phyloP scores from a whole-genome alignment of 768 basidiomycete genomes.

The Phlebiopsis flavidoalba region DNA sequence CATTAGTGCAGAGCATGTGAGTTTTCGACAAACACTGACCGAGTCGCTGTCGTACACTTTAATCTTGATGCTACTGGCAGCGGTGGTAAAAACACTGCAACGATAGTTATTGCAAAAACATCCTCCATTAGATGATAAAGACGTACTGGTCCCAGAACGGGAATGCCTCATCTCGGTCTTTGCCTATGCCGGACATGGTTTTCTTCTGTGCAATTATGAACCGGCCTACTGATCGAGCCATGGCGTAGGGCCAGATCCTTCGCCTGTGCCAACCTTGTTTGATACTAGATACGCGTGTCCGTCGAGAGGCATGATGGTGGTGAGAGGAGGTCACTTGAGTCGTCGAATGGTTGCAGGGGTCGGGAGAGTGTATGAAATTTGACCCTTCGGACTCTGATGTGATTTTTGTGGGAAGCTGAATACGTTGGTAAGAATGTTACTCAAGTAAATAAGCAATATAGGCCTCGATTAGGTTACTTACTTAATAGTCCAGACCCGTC shows the following conservation, averaged over 20 bases:
- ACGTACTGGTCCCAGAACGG: slow-evolving; percentile 98
- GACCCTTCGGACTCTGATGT: too few species aligned
- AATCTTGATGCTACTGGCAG: slow-evolving; percentile 78
- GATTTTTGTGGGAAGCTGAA: too few species aligned
- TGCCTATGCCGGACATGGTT: slow-evolving; percentile 81
- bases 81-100: slow-evolving; percentile 75
- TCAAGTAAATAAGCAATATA: too few species aligned
- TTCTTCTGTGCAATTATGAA: slow-evolving; percentile 82
- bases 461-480: too few species aligned
- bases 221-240: slow-evolving; percentile 71
- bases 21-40: slow-evolving; percentile 6
- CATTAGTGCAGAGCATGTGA: slow-evolving; percentile 9
- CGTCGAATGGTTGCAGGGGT: too few species aligned
- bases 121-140: not conserved
- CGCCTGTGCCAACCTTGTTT: slow-evolving; percentile 89
- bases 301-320: slow-evolving; percentile 55
- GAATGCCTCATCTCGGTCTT: slow-evolving; percentile 91
- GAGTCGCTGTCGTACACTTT: slow-evolving; percentile 48
- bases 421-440: too few species aligned
- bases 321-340: not conserved
- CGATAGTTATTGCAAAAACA: not conserved
- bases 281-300: slow-evolving; percentile 66
- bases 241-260: slow-evolving; percentile 80
- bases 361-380: too few species aligned
- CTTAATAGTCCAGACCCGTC: too few species aligned